Evolutionary conservation across 345 rosid genomes (phyloP), one percentile per base, ranked within the genome.

Genomic region (Xanthoceras sorbifolium): DNA sequence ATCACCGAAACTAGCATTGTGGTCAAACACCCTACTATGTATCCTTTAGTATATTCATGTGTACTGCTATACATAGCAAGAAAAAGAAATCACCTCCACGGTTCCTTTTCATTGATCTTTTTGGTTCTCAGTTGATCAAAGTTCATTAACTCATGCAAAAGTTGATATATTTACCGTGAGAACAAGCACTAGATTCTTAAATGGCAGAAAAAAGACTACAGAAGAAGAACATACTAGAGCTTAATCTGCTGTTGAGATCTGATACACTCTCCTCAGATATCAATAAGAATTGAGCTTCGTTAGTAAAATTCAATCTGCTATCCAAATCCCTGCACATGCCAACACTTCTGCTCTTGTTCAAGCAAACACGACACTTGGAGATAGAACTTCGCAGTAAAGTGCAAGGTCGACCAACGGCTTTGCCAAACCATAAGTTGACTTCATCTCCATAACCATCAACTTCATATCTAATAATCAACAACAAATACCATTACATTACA

Each of bases 251-350:
- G 82, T 86, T 86, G 68, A 96, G 93, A 82, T 96, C 97, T 3
- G 90, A 84, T 36, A 93, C 81, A 40, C 99, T 96, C 84, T 88
- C 97, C 82, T 92, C 97, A 0, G 97, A 89, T 84, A 96, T 77
- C 78, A 93, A 80, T 69, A 96, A 82, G 81, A 92, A 89, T 85
- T 92, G 98, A 83, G 94, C 99, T 90, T 93, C 99, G 72, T 96
- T 96, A 72, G 90, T 80, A 84, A 93, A 96, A 82, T 86, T 93
- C 82, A 88, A 81, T 75, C 75, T 87, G 82, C 87, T 83, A 50
- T 80, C 87, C 78, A 81, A 81, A 79, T 90, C 91, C 82, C 95
- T 86, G 85, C 99, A 93, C 79, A 78, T 62, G 32, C 79, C 89
- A 42, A 62, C 67, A 71, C 77, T 77, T 82, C 77, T 72, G 69